Evolutionary conservation across 768 basidiomycete genomes (phyloP).

Genomic region (Phaeotremella skinneri): DNA sequence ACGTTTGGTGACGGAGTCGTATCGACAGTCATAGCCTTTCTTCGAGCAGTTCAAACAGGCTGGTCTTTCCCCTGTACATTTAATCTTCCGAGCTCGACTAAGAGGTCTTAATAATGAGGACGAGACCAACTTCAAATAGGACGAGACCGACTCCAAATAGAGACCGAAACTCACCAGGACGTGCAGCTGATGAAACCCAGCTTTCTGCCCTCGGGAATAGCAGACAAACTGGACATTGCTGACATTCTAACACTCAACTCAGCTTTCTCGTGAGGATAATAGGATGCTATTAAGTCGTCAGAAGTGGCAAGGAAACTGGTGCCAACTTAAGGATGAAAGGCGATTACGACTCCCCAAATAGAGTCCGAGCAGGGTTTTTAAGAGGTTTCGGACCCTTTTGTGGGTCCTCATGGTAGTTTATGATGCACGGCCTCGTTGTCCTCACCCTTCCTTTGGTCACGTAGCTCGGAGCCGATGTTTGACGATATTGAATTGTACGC

Average conservation of each 20-base stretch:
- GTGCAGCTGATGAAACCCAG: constrained; percentile 1
- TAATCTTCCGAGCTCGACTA: constrained; percentile 11
- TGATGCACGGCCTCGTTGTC: background rate
- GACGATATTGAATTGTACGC: too few species aligned
- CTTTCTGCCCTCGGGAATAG: background rate
- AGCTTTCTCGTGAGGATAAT: too few species aligned
- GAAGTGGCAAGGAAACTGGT: too few species aligned
- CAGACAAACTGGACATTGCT: background rate
- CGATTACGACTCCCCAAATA: too few species aligned
- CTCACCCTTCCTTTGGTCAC: background rate
- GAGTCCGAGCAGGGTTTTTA: too few species aligned
- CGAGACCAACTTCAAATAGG: background rate
- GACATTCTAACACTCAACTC: too few species aligned
- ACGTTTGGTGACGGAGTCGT: background rate
- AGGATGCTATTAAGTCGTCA: too few species aligned
- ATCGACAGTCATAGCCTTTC: constrained; percentile 2
- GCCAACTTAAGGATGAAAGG: too few species aligned
- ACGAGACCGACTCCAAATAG: background rate
- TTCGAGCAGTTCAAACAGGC: background rate
- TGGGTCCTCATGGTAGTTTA: background rate
- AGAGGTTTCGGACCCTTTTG: background rate
- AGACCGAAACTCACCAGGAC: background rate
- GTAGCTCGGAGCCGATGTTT: too few species aligned
- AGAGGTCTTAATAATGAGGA: too few species aligned
- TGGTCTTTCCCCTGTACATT: constrained; percentile 15